Evolutionary conservation across 2,329 filamentous ascomycete genomes (phyloP), one percentile per base, ranked within the genome.

Genomic region (Venturiaceae sp.): DNA sequence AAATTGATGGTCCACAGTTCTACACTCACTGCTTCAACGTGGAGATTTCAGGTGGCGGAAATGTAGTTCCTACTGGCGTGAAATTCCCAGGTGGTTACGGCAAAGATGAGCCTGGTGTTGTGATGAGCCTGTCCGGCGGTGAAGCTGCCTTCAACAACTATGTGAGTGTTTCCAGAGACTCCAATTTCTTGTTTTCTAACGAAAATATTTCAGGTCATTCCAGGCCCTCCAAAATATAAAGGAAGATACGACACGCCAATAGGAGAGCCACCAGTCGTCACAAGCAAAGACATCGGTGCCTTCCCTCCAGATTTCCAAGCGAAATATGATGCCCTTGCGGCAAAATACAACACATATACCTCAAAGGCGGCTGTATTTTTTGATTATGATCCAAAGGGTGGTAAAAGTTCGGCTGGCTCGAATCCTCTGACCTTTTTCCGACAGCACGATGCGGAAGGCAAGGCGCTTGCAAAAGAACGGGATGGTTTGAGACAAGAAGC

Each of bases 21-120:
- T 57, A 57, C 37, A 57, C 54, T 8, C 54, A 57, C 37, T 57
- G 54, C 54, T 57, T 57, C 54, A 57, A 57, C 37, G 54, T 57
- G 14, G 23, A 57, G 9, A 57, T 57, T 23, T 13, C 37, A 9
- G 33, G 37, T 11, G 55, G 55, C 37, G 54, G 54, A 9, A 54
- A 9, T 26, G 54, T 14, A 9, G 28, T 14, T 9, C 54, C 54
- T 13, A 37, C 11, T 9, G 36, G 37, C 13, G 54, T 57, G 9
- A 13, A 9, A 9, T 57, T 57, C 54, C 54, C 54, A 9, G 54
- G 54, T 26, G 54, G 54, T 11, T 57, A 57, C 26, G 28, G 21
- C 39, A 11, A 9, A 8, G 37, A 57, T 13, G 54, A 57, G 11
- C 34, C 34, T 14, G 54, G 54, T 21, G 54, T 57, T 36, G 26